phyloP scores from a whole-genome alignment of 352 stramenopile species.

The Blastocystis sp. region DNA sequence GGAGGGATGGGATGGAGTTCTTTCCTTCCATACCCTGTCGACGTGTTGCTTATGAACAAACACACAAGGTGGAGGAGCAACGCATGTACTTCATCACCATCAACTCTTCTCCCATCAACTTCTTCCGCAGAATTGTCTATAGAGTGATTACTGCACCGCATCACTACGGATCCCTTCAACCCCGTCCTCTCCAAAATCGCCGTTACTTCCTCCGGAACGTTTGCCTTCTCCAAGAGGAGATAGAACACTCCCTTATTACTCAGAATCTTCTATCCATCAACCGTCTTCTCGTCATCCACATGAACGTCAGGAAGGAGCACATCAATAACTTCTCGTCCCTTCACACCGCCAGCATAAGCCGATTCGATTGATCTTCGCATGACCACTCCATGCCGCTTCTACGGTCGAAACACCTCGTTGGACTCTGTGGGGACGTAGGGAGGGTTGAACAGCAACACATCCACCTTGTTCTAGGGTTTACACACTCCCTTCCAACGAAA shows the following conservation, averaged over 20 bases:
- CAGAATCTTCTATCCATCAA: slow-evolving; percentile 17
- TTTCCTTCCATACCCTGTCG: too few relatives aligned
- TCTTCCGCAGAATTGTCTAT: slow-evolving; percentile 20
- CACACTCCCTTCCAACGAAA: neutral
- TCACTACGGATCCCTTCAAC: neutral
- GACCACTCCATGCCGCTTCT: neutral
- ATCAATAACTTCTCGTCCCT: slow-evolving; percentile 36
- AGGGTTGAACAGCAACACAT: slow-evolving; percentile 25
- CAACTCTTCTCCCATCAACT: slow-evolving; percentile 32
- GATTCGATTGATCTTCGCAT: slow-evolving; percentile 21
- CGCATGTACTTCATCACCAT: slow-evolving; percentile 16
- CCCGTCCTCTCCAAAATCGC: slow-evolving; percentile 5
- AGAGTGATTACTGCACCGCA: neutral
- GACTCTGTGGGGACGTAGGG: slow-evolving; percentile 20
- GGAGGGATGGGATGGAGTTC: too few relatives aligned
- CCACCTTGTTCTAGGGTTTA: neutral
- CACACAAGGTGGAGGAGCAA: too few relatives aligned
- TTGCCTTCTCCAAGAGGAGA: slow-evolving; percentile 12
- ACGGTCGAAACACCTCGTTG: slow-evolving; percentile 25
- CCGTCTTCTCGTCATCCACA: neutral
- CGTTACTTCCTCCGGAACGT: slow-evolving; percentile 17
- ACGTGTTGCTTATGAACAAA: too few relatives aligned
- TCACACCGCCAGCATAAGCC: slow-evolving; percentile 7
- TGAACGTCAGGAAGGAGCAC: neutral
- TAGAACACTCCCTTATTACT: slow-evolving; percentile 11